phyloP scores from a whole-genome alignment of 75 land plant species.

The Selaginella tamariscina region DNA sequence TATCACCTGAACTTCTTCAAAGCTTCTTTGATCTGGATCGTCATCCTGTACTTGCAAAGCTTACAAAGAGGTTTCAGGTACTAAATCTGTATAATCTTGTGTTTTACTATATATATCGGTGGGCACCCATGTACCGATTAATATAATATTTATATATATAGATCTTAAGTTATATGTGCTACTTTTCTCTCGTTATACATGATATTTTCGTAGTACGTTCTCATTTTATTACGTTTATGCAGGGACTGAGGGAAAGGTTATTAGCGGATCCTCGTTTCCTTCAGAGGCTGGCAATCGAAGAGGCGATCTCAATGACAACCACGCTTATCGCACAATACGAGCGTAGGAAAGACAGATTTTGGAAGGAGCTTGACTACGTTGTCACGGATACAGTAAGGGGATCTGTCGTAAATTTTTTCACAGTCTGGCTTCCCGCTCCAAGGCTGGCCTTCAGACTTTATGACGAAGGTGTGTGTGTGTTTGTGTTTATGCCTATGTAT shows the following conservation, averaged over 20 bases:
- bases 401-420: conserved; percentile 76
- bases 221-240: conserved; percentile 11
- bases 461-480: no score
- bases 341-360: conserved; percentile 67
- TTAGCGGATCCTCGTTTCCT: conserved; percentile 89
- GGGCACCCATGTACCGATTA: no score
- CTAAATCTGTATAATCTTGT: conserved; percentile 4
- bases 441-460: conserved; percentile 60
- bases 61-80: conserved; percentile 76
- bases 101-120: no score
- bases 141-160: no score
- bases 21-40: conserved; percentile 84
- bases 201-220: neutral
- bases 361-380: conserved; percentile 82
- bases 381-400: conserved; percentile 71
- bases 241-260: conserved; percentile 91
- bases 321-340: conserved; percentile 81
- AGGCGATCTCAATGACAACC: conserved; percentile 73
- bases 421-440: conserved; percentile 98
- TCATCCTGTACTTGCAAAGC: conserved; percentile 62
- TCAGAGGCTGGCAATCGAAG: conserved; percentile 80
- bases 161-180: no score
- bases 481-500: no score
- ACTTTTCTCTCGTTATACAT: conserved; percentile 5
- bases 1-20: conserved; percentile 80